Base-by-base conservation (phyloP, 371 early-diverging fungal genomes). In the Mucor racemosus region DNA sequence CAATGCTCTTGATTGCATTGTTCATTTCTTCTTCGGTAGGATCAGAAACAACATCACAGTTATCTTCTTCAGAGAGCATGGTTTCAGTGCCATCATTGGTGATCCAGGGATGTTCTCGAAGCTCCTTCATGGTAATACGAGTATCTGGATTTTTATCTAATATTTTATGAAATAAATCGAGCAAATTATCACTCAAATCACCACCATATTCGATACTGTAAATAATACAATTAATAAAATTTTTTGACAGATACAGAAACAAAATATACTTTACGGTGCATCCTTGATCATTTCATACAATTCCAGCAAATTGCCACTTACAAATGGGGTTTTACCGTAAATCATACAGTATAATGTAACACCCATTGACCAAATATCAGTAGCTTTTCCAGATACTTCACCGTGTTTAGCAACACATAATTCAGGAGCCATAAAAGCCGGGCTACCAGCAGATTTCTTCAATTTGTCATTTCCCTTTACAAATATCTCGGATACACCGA, bases 291-390 rank as follows among this genome's bases (percentile, higher is more conserved):
- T 72, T 21, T 94, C 92, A 62, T 92, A 88, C 7, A 98, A 75
- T 17, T 95, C 95, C 0, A 93, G 35, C 7, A 93, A 71, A 39
- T 86, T 90, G 13, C 60, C 50, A 6, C 91, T 97, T 14, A 75
- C 69, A 79, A 98, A 99, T 0, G 99, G 99, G 48, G 99, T 80
- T 7, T 76, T 73, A 3, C 99, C 99, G 69, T 87, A 92, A 8
- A 90, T 76, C 74, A 99, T 80, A 71, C 94, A 94, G 76, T 94
- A 99, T 31, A 99, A 81, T 1, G 99, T 97, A 1, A 99, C 94
- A 5, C 99, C 99, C 86, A 99, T 91, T 7, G 99, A 95, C 99
- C 99, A 99, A 19, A 99, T 86, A 84, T 99, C 99, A 0, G 95
- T 86, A 0, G 95, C 90, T 64, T 84, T 89, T 14, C 91, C 93